Base-by-base conservation (phyloP, 106 monocot genomes). In the Allium sativum region DNA sequence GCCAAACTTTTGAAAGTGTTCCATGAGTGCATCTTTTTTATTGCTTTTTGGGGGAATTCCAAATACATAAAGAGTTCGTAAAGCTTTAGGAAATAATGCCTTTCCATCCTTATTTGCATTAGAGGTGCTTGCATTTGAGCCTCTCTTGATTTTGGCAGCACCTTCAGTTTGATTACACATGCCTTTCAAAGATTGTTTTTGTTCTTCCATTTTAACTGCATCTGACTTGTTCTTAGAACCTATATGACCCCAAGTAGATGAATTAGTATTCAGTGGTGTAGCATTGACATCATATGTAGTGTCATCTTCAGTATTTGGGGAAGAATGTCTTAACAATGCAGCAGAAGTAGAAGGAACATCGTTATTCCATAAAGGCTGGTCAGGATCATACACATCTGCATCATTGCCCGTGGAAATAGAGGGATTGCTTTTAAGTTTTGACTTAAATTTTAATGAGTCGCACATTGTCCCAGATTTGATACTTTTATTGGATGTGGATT, bases 331-430 rank as follows among this genome's bases (percentile, higher is more conserved):
- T 41, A 92, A 66, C 16, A 72, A 44, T 48, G 77, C 41, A 69
- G 59, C 48, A 41, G 92, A 84, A 67, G 81, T 52, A 70, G 76
- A 70, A 42, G 75, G 78, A 58, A 18, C 69, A 13, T 68, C 73
- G 63, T 74, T 91, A 66, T 78, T 82, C 96, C 90, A 96, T 12
- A 96, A 48, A 71, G 96, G 96, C 45, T 96, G 91, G 80, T 96
- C 96, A 67, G 96, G 96, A 75, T 96, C 96, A 70, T 96, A 96
- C n/a, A 96, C 91, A 82, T 96, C 96, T 48, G 81, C 72, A 72
- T 96, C 90, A 62, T 19, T 62, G 65, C 66, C 77, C 70, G 54
- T 68, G 55, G 70, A 48, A 62, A 66, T 45, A 64, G 79, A 67
- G 17, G 66, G 56, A 53, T 56, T 22, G 60, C 62, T 75, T 48